Conservation (phyloP, 306 rosid species). For the Delonix regia region DNA sequence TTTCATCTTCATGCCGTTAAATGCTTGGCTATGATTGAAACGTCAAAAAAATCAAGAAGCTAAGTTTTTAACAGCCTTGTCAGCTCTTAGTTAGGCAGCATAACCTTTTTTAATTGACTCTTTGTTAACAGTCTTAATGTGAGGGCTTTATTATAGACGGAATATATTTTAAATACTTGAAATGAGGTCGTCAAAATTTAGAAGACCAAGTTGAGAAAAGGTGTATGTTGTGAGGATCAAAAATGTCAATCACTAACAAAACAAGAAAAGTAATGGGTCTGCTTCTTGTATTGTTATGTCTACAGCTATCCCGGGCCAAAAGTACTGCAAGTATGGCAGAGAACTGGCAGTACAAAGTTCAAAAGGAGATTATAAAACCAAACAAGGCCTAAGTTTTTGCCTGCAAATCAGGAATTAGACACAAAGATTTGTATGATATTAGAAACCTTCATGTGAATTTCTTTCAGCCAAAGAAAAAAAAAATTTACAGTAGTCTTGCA, state of each 20-base stretch:
- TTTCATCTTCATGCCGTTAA: not conserved
- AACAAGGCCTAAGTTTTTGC: not conserved
- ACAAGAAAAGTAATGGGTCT: not conserved
- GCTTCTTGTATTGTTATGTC: not conserved
- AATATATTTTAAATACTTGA: not conserved
- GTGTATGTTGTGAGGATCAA: too few species aligned
- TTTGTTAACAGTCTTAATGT: not conserved
- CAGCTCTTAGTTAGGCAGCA: not conserved
- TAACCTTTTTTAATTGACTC: not conserved
- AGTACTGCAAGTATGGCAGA: not conserved
- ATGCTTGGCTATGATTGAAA: not conserved
- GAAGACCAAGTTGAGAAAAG: too few species aligned
- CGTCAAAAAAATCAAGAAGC: not conserved
- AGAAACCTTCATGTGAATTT: not conserved
- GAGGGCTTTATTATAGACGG: not conserved
- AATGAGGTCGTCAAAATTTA: not conserved
- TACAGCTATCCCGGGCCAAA: not conserved
- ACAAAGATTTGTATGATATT: not conserved
- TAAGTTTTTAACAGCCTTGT: not conserved
- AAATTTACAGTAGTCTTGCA: constrained; percentile 1
- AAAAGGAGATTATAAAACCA: not conserved
- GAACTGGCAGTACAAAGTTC: not conserved
- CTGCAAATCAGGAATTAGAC: not conserved
- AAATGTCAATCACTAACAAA: not conserved
- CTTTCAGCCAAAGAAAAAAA: not conserved